Conservation (phyloP, 1,139 yeast genomes). For the Hyphopichia pseudoburtonii region DNA sequence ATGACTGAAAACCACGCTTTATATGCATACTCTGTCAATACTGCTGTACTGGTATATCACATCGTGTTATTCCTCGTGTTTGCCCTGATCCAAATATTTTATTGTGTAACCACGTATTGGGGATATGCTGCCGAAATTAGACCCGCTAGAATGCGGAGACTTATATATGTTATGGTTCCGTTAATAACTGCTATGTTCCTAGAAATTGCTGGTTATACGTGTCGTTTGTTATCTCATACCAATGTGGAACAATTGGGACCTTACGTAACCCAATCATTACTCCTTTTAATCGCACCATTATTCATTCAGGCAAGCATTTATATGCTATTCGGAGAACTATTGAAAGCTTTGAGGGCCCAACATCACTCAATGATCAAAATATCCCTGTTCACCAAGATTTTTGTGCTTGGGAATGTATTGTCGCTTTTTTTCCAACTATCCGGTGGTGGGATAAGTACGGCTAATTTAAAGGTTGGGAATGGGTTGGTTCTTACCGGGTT, state of each 20-base stretch:
- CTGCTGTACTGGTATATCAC: too few relatives aligned
- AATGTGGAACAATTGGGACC: conserved; percentile 18
- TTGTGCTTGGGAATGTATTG: conserved; percentile 44
- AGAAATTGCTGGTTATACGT: conserved; percentile 34
- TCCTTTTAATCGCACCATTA: conserved; percentile 43
- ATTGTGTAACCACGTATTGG: too few relatives aligned
- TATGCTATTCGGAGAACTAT: conserved; percentile 41
- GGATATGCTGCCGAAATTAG: too few relatives aligned
- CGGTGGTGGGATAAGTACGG: conserved; percentile 37
- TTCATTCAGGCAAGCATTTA: conserved; percentile 45
- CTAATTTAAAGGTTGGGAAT: conserved; percentile 14
- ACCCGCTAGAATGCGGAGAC: not conserved
- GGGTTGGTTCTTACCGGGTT: conserved; percentile 26
- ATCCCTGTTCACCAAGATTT: conserved; percentile 33
- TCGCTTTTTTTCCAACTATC: conserved; percentile 41
- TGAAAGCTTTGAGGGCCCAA: conserved; percentile 24
- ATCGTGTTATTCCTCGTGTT: too few relatives aligned
- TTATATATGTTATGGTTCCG: conserved; percentile 11
- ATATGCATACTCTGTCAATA: too few relatives aligned
- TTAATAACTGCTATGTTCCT: conserved; percentile 22
- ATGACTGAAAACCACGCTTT: too few relatives aligned
- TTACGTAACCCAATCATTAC: conserved; percentile 31
- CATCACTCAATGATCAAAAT: conserved; percentile 26
- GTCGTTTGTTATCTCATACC: conserved; percentile 23
- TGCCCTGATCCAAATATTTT: too few relatives aligned